Evolutionary conservation across 2,329 filamentous ascomycete species (phyloP).

Genomic region (Penicillium sp.): DNA sequence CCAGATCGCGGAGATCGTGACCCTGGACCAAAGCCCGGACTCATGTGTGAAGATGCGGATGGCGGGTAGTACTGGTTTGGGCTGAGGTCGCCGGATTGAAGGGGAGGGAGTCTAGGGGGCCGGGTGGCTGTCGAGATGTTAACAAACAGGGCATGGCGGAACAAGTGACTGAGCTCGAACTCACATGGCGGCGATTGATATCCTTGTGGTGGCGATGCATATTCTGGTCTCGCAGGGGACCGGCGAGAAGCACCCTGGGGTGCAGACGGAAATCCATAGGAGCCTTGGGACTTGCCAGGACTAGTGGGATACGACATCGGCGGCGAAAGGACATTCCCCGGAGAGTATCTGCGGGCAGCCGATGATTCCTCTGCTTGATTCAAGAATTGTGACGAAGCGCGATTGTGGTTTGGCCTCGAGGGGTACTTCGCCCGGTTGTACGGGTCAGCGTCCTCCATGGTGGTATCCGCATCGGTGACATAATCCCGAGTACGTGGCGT

Average conservation of each 20-base stretch:
- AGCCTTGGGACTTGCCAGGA: constrained; percentile 46
- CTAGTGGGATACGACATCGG: constrained; percentile 66
- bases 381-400: constrained; percentile 64
- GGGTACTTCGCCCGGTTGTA: constrained; percentile 82
- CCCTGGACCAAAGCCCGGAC: constrained; percentile 52
- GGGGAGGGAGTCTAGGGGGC: constrained; percentile 63
- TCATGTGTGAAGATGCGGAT: constrained; percentile 62
- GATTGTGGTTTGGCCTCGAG: constrained; percentile 61
- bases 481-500: constrained; percentile 56
- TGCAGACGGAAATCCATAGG: constrained; percentile 47
- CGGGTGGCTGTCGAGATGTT: constrained; percentile 35
- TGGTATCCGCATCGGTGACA: constrained; percentile 60
- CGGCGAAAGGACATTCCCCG: constrained; percentile 82
- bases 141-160: constrained; percentile 1
- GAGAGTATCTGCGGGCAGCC: constrained; percentile 85
- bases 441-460: constrained; percentile 83
- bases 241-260: constrained; percentile 52
- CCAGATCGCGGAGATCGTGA: constrained; percentile 42
- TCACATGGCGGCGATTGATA: constrained; percentile 53
- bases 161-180: constrained; percentile 19
- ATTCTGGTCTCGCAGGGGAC: constrained; percentile 63
- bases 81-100: constrained; percentile 60
- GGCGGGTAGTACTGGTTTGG: constrained; percentile 63
- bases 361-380: constrained; percentile 63
- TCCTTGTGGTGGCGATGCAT: constrained; percentile 49